Base-by-base conservation (phyloP, 1,139 yeast species). In the Wickerhamiella infanticola region DNA sequence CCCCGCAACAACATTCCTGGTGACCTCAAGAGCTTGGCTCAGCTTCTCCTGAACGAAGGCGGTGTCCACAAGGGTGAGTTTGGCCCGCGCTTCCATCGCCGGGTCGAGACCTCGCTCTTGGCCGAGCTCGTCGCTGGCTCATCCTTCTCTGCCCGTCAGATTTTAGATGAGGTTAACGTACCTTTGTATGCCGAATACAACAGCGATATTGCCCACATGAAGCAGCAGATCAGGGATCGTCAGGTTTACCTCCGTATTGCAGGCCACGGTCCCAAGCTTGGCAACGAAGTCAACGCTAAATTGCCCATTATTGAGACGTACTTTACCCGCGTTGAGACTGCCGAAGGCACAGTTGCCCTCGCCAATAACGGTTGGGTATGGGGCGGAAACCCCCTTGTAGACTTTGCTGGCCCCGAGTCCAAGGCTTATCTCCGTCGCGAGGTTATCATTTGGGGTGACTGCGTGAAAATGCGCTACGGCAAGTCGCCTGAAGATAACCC, bases 321-420 rank as follows among this genome's bases (percentile, higher is more conserved):
- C 62, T 90, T 90, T 61, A 85, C 97, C 2, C 69, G 86, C 49
- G 76, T 88, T 54, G 62, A 58, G 3, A 57, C 58, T 40, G 58
- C 61, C 0, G 67, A 71, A 41, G 88, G 85, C 3, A 77, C 77
- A 67, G 47, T 61, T 39, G 84, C 88, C 1, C 67, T 90, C 50
- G 97, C 95, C 4, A 90, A 90, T 59, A 90, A 90, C 58, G 98
- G 98, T 40, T 90, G 97, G 97, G 86, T 90, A 47, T 90, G 98
- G 98, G 90, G 86, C 46, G 96, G 95, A 11, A 81, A 88, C 55
- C 96, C 97, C 2, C 64, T 88, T 50, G 80, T 85, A 5, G 97
- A 90, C 62, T 90, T 88, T 70, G 98, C 97, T 0, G 82, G 95
- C 1, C 64, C 70, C 35, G 56, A 77, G 48, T 77, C 94, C 8